A percentile compares a stretch with the other conserved stretches of the same genome.
Conservation (phyloP, 768 basidiomycete species). For the Pulveroboletus sp. region DNA sequence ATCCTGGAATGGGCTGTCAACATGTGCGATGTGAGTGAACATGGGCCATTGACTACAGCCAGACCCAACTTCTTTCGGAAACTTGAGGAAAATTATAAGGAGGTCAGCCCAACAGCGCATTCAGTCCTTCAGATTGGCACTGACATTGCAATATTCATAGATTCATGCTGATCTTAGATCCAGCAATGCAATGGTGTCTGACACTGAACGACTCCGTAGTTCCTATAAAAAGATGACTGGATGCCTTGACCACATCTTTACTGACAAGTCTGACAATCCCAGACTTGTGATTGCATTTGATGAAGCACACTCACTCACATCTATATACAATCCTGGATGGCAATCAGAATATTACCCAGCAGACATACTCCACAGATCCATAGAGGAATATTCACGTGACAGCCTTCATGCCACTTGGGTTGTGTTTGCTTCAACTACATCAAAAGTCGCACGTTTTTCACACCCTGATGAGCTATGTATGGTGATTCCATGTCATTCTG, state of each 20-base stretch:
- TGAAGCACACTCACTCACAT: conserved; percentile 7
- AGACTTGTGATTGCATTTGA: conserved; percentile 18
- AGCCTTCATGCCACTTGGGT: conserved; percentile 9
- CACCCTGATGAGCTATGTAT: conserved; percentile 1
- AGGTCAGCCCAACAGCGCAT: neutral
- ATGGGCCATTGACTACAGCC: neutral
- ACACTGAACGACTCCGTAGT: too few species aligned
- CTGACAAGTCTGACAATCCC: neutral
- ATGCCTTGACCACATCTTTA: neutral
- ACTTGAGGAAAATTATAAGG: neutral
- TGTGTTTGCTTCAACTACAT: conserved; percentile 15
- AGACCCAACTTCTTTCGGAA: neutral
- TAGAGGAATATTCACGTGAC: conserved; percentile 6
- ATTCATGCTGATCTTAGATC: too few species aligned
- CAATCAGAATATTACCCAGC: neutral
- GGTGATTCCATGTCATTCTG: too few species aligned
- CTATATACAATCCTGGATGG: neutral
- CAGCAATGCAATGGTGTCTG: too few species aligned
- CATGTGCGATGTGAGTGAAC: conserved; percentile 6
- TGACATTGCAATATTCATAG: too few species aligned
- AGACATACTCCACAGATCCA: conserved; percentile 2
- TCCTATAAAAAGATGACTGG: neutral
- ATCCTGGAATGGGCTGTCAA: neutral
- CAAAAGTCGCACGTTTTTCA: conserved; percentile 5
- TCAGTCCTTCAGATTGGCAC: too few species aligned